phyloP scores from a whole-genome alignment of 2,329 filamentous ascomycete genomes.

The Macrophomina tecta region DNA sequence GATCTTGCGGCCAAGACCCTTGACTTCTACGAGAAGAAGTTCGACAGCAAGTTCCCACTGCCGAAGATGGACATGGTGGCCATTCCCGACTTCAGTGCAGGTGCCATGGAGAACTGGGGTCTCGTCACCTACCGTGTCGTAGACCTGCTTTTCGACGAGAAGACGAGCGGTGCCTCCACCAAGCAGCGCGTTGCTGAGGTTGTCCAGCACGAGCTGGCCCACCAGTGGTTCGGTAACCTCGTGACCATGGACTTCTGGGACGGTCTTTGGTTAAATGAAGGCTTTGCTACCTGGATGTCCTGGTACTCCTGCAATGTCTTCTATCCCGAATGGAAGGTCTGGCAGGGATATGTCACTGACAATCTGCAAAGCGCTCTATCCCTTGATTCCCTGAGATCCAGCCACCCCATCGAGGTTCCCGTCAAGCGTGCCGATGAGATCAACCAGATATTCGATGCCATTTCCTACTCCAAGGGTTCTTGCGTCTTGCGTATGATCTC shows the following conservation, averaged over 20 bases:
- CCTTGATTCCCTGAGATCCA: constrained; percentile 89
- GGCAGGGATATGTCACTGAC: constrained; percentile 93
- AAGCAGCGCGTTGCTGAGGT: constrained; percentile 95
- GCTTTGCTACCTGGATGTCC: constrained; percentile 91
- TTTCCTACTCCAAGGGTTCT: constrained; percentile 96
- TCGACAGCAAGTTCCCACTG: constrained; percentile 83
- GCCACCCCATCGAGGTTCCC: constrained; percentile 94
- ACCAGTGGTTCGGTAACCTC: constrained; percentile 98
- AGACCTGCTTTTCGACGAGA: constrained; percentile 88
- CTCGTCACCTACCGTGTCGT: constrained; percentile 94
- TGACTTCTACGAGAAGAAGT: constrained; percentile 94
- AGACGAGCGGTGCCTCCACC: constrained; percentile 83
- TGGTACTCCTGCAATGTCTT: constrained; percentile 94
- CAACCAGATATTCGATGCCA: constrained; percentile 97
- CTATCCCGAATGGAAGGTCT: constrained; percentile 98
- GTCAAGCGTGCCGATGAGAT: constrained; percentile 95
- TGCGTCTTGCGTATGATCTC: constrained; percentile 97
- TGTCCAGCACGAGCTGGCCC: constrained; percentile 94
- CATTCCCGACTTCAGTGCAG: constrained; percentile 93
- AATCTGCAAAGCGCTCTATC: constrained; percentile 86
- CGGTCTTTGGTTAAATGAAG: constrained; percentile 94
- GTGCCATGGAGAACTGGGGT: constrained; percentile 99
- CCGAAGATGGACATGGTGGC: constrained; percentile 98
- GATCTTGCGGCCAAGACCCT: constrained; percentile 88
- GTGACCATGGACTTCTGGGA: constrained; percentile 99